These are phyloP conservation scores for Tylopilus felleus DNA, from an alignment of 768 basidiomycete species.

Conservation along the genomic window DNA sequence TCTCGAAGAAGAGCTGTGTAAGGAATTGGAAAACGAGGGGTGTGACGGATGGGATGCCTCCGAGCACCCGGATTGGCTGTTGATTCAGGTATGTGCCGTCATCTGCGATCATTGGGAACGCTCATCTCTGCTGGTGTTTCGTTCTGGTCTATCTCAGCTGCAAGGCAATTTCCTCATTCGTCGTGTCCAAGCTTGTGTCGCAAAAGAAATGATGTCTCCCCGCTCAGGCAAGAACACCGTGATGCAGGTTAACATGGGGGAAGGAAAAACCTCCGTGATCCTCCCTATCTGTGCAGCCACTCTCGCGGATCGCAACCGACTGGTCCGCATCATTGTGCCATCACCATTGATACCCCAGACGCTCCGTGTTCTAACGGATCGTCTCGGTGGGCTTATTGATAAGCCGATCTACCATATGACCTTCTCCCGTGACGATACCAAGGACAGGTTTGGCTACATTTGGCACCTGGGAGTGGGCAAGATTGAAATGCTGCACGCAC, in stretches of 20 bases:
- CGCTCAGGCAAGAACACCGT: slow-evolving; percentile 34
- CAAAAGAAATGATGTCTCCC: slow-evolving; percentile 47
- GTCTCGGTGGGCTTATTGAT: slow-evolving; percentile 43
- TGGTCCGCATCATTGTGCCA: slow-evolving; percentile 37
- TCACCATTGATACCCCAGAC: slow-evolving; percentile 46
- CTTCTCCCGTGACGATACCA: slow-evolving; percentile 30
- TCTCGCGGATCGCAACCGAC: slow-evolving; percentile 40
- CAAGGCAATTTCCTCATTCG: slow-evolving; percentile 44
- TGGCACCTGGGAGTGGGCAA: too few species aligned
- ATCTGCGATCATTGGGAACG: neutral
- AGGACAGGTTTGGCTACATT: too few species aligned
- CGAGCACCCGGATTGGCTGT: neutral
- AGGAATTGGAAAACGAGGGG: neutral
- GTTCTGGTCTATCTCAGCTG: slow-evolving; percentile 30
- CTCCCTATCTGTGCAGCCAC: slow-evolving; percentile 41
- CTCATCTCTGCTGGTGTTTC: too few species aligned
- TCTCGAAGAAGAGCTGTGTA: neutral
- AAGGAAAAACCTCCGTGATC: slow-evolving; percentile 27
- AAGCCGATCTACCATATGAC: slow-evolving; percentile 48
- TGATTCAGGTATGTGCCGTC: neutral
- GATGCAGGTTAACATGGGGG: slow-evolving; percentile 38
- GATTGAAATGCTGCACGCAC: too few species aligned
- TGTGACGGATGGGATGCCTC: neutral
- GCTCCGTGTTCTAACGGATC: slow-evolving; percentile 44
- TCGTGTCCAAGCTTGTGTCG: slow-evolving; percentile 39